These are phyloP conservation scores for Pythium myriotylum DNA, from an alignment of 352 stramenopile species.

Conservation along the genomic window DNA sequence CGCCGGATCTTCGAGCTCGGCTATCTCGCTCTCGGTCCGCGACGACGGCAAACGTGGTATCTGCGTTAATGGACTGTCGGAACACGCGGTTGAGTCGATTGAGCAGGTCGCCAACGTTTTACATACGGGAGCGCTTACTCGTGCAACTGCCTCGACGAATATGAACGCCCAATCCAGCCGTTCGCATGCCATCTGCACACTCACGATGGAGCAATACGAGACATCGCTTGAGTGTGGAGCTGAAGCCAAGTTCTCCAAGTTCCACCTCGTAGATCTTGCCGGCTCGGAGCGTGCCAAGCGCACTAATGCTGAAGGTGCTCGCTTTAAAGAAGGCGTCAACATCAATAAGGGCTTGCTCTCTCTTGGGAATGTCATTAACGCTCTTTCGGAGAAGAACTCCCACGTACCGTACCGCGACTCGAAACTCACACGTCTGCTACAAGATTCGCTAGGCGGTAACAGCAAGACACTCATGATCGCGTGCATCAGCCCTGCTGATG, in stretches of 20 bases:
- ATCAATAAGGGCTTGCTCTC: conserved; percentile 96
- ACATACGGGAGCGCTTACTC: conserved; percentile 42
- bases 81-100: conserved; percentile 67
- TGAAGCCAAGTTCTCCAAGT: conserved; percentile 78
- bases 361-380: conserved; percentile 95
- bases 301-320: conserved; percentile 81
- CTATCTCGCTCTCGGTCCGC: conserved; percentile 65
- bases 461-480: conserved; percentile 93
- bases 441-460: conserved; percentile 90
- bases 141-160: conserved; percentile 64
- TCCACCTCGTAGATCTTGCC: conserved; percentile 96
- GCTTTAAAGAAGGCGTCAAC: conserved; percentile 92
- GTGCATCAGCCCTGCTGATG: conserved; percentile 73
- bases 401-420: conserved; percentile 91
- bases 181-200: conserved; percentile 90
- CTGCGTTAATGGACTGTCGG: conserved; percentile 81
- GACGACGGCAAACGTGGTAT: conserved; percentile 91
- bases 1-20: conserved; percentile 3
- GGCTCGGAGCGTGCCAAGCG: conserved; percentile 93
- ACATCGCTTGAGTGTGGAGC: conserved; percentile 25
- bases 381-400: conserved; percentile 76
- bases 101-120: conserved; percentile 51
- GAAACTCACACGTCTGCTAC: conserved; percentile 89
- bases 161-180: conserved; percentile 84
- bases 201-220: conserved; percentile 78